Percentiles rank a stretch among this genome's conserved stretches.
phyloP scores from a whole-genome alignment of 2,329 filamentous ascomycete species.

The Plenodomus tracheiphilus region DNA sequence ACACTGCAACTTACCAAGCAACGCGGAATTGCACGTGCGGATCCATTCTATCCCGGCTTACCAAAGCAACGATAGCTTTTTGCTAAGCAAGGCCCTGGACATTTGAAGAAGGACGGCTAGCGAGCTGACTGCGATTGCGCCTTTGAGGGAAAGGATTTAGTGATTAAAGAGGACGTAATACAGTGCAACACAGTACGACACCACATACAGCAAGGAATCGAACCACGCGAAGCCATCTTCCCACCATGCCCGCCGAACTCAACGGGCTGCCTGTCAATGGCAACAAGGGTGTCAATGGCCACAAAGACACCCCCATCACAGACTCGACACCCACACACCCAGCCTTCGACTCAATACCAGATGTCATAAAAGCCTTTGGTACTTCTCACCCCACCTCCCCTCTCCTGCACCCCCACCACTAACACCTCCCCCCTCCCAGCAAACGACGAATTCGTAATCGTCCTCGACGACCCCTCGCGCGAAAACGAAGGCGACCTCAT shows the following conservation, averaged over 20 bases:
- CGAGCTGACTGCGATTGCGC: not conserved
- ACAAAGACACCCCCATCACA: conserved; percentile 17
- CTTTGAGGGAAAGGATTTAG: not conserved
- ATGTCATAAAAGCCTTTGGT: conserved; percentile 52
- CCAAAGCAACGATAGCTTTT: not conserved
- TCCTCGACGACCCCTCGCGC: conserved; percentile 87
- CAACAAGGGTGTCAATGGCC: conserved; percentile 22
- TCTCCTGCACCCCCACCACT: conserved; percentile 2
- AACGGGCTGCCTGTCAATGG: conserved; percentile 19
- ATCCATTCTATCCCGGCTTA: not conserved
- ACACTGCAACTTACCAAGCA: not conserved
- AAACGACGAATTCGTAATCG: conserved; percentile 86
- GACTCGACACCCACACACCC: conserved; percentile 38
- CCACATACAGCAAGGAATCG: not conserved
- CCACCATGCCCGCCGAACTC: conserved; percentile 28
- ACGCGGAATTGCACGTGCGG: not conserved
- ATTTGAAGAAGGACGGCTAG: not conserved
- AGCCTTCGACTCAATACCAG: conserved; percentile 53
- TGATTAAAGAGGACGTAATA: conserved; percentile 2
- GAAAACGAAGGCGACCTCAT: conserved; percentile 99
- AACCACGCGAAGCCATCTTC: not conserved
- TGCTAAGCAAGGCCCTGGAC: not conserved
- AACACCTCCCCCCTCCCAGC: conserved; percentile 24
- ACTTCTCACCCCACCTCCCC: not conserved
- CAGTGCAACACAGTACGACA: not conserved